These are phyloP conservation scores for Dentipellis sp. DNA, from an alignment of 768 basidiomycete genomes.

Conservation along the genomic window DNA sequence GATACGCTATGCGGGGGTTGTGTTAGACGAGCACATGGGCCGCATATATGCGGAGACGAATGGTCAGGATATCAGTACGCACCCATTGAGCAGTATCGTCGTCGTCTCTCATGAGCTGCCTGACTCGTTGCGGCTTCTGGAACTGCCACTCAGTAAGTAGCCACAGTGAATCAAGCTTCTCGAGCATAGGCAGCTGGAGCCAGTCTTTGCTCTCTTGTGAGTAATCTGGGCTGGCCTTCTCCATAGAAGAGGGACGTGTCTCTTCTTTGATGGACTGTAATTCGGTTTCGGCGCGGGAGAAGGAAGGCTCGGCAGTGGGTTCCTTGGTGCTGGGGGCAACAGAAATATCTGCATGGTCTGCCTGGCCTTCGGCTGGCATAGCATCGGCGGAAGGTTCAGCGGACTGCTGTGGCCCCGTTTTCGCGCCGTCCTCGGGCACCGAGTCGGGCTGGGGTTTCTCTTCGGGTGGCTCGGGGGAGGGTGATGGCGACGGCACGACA, in stretches of 20 bases:
- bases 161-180: conserved; percentile 69
- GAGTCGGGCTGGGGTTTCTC: conserved; percentile 11
- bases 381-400: neutral
- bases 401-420: neutral
- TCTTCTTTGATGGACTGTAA: conserved; percentile 4
- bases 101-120: conserved; percentile 68
- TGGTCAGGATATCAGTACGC: conserved; percentile 16
- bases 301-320: neutral
- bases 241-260: conserved; percentile 1
- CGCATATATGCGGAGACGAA: neutral
- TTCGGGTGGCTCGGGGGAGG: conserved; percentile 15
- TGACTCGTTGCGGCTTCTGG: conserved; percentile 61
- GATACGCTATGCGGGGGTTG: conserved; percentile 44
- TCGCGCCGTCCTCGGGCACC: neutral
- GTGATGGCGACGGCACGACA: conserved; percentile 14
- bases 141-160: conserved; percentile 82
- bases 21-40: neutral
- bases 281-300: neutral
- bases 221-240: conserved; percentile 1
- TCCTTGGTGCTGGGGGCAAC: neutral
- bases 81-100: conserved; percentile 78
- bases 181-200: conserved; percentile 60
- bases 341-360: neutral
- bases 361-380: neutral
- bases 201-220: conserved; percentile 49